These are phyloP conservation scores for Calonectria ilicicola DNA, from an alignment of 2,329 filamentous ascomycete species.

Conservation along the genomic window DNA sequence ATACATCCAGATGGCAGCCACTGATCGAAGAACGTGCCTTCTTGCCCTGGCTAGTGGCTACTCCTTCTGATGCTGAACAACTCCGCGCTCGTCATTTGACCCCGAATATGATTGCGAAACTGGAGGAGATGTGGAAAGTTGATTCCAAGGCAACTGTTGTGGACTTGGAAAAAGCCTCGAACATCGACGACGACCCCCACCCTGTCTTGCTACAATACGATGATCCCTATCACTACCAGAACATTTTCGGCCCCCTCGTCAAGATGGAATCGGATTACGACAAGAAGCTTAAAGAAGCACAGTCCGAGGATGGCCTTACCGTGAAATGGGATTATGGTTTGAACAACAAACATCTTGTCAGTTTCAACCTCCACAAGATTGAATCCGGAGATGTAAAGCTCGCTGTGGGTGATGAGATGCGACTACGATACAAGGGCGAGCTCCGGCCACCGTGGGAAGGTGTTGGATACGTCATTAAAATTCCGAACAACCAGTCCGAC, in stretches of 20 bases:
- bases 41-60: constrained; percentile 89
- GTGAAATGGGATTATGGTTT: constrained; percentile 95
- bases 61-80: constrained; percentile 94
- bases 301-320: constrained; percentile 94
- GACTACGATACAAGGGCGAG: constrained; percentile 95
- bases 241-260: constrained; percentile 96
- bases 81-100: constrained; percentile 93
- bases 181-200: constrained; percentile 93
- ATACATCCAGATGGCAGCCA: constrained; percentile 97
- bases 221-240: constrained; percentile 98
- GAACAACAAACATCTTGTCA: constrained; percentile 97
- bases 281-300: constrained; percentile 97
- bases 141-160: constrained; percentile 88
- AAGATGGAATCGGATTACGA: constrained; percentile 99
- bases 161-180: constrained; percentile 90
- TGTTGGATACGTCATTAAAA: constrained; percentile 98
- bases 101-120: constrained; percentile 92
- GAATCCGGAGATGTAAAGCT: constrained; percentile 98
- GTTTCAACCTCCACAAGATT: constrained; percentile 95
- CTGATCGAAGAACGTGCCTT: constrained; percentile 98
- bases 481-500: constrained; percentile 98
- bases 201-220: constrained; percentile 95
- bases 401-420: constrained; percentile 98
- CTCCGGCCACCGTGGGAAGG: constrained; percentile 94
- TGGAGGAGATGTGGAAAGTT: constrained; percentile 99